Evolutionary conservation across 2,329 filamentous ascomycete species (phyloP).

Genomic region (Lachnellula cervina): DNA sequence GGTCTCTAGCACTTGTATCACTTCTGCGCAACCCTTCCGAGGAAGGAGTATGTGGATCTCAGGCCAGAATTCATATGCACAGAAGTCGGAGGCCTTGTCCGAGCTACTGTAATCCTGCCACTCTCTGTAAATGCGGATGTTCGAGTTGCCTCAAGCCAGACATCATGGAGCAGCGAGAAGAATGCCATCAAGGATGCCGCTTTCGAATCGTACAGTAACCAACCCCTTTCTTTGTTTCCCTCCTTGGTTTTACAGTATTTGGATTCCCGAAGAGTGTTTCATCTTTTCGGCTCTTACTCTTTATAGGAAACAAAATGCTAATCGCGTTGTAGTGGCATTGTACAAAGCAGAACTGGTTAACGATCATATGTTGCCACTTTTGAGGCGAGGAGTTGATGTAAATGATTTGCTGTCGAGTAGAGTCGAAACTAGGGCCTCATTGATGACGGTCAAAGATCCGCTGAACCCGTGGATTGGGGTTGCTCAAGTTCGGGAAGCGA

Average conservation of each 20-base stretch:
- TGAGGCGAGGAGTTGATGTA: conserved; percentile 32
- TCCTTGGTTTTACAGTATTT: too few relatives aligned
- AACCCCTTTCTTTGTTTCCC: too few relatives aligned
- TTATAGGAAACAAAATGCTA: too few relatives aligned
- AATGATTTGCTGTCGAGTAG: conserved; percentile 52
- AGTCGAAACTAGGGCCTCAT: conserved; percentile 36
- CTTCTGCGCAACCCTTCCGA: conserved; percentile 62
- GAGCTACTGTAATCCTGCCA: conserved; percentile 66
- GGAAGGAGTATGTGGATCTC: conserved; percentile 55
- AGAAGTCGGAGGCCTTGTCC: conserved; percentile 41
- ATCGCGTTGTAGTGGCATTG: conserved; percentile 41
- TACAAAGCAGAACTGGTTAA: conserved; percentile 69
- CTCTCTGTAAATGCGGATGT: conserved; percentile 60
- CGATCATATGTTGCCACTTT: conserved; percentile 66
- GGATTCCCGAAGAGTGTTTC: too few relatives aligned
- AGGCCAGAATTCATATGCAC: conserved; percentile 60
- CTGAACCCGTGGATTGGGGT: conserved; percentile 36
- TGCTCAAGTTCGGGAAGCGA: conserved; percentile 38
- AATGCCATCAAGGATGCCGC: conserved; percentile 64
- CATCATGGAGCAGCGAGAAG: conserved; percentile 61
- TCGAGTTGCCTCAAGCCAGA: conserved; percentile 46
- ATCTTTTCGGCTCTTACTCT: too few relatives aligned
- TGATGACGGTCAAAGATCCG: conserved; percentile 32
- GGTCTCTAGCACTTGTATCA: conserved; percentile 62
- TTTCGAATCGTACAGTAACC: conserved; percentile 64